These are phyloP conservation scores for Candida maltosa DNA, from an alignment of 805 yeast species.

Conservation along the genomic window DNA sequence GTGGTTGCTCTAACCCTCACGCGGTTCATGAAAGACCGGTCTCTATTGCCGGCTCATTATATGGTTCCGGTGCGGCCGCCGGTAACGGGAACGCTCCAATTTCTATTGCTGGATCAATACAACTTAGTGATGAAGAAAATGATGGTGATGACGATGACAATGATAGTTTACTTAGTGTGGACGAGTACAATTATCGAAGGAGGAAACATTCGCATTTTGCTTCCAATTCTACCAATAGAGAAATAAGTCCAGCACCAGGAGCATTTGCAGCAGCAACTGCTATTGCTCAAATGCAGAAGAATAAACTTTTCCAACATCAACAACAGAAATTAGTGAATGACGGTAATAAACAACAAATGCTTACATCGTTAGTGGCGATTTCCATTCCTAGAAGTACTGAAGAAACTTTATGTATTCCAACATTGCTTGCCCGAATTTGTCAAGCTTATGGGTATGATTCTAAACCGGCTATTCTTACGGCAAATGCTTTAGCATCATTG, in stretches of 20 bases:
- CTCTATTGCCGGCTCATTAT: conserved; percentile 61
- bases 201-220: conserved; percentile 2
- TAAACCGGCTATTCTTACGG: conserved; percentile 66
- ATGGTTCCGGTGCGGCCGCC: too few relatives aligned
- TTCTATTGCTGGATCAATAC: conserved; percentile 33
- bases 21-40: conserved; percentile 62
- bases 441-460: conserved; percentile 70
- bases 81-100: conserved; percentile 28
- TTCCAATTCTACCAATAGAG: conserved; percentile 19
- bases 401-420: conserved; percentile 73
- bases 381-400: conserved; percentile 76
- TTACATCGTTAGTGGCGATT: conserved; percentile 54
- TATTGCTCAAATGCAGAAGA: conserved; percentile 50
- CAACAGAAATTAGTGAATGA: conserved; percentile 21
- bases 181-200: conserved; percentile 15
- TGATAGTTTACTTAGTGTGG: conserved; percentile 27
- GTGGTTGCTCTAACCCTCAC: conserved; percentile 56
- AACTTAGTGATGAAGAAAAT: conserved; percentile 45
- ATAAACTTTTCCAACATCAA: conserved; percentile 15
- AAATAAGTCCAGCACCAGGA: conserved; percentile 72
- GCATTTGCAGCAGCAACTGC: conserved; percentile 64
- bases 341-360: conserved; percentile 33
- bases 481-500: conserved; percentile 65
- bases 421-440: conserved; percentile 64
- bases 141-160: conserved; percentile 25